A percentile compares a stretch with the other conserved stretches of the same genome.
Conservation (phyloP, 139 green algal genomes). For the Chlamydomonas sp. region DNA sequence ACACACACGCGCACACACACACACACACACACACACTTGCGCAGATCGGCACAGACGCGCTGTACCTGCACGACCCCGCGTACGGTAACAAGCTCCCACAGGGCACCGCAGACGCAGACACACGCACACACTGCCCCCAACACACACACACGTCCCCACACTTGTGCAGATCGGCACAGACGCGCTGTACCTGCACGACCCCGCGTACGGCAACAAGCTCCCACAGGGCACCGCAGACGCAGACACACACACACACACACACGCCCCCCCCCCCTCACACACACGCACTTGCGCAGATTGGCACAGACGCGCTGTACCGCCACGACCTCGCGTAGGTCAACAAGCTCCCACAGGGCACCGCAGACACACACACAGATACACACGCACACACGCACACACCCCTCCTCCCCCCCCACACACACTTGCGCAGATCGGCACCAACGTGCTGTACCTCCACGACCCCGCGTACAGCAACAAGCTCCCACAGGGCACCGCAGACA, state of each 20-base stretch:
- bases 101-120: constrained; percentile 36
- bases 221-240: constrained; percentile 38
- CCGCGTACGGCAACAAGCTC: constrained; percentile 44
- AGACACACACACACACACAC: constrained; percentile 48
- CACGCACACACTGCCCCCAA: too few species aligned
- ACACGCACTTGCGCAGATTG: constrained; percentile 25
- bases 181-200: constrained; percentile 60
- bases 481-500: constrained; percentile 37
- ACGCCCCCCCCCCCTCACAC: constrained; percentile 66
- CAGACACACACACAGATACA: constrained; percentile 40
- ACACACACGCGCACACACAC: too few species aligned
- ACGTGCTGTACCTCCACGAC: constrained; percentile 65
- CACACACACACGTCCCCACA: too few species aligned
- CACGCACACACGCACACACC: too few species aligned
- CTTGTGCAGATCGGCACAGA: constrained; percentile 53
- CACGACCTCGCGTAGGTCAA: constrained; percentile 58
- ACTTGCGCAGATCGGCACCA: constrained; percentile 37
- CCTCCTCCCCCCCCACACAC: too few species aligned
- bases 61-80: constrained; percentile 61
- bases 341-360: constrained; percentile 26
- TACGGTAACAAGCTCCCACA: constrained; percentile 41
- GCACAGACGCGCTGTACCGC: constrained; percentile 57
- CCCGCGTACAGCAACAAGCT: constrained; percentile 44
- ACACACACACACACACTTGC: too few species aligned
- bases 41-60: constrained; percentile 53